These are phyloP conservation scores for Schrenkiella parvula DNA, from an alignment of 345 rosid genomes.

Conservation along the genomic window DNA sequence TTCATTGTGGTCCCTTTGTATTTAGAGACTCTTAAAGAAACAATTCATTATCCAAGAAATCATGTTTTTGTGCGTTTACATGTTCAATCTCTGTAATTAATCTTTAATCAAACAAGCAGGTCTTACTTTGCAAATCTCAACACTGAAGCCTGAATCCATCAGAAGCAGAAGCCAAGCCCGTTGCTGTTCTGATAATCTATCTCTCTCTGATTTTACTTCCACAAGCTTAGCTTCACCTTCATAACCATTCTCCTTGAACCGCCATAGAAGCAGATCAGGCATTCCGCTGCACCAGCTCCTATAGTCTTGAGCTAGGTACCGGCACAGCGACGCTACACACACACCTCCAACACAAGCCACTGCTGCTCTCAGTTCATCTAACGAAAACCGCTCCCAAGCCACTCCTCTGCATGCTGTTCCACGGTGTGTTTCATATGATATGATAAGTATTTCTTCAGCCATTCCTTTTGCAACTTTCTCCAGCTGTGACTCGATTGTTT, in stretches of 20 bases:
- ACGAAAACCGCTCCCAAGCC: slow-evolving; percentile 68
- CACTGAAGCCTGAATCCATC: slow-evolving; percentile 74
- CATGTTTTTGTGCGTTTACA: neutral
- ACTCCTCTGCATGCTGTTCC: slow-evolving; percentile 84
- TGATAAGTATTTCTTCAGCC: slow-evolving; percentile 81
- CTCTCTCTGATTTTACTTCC: slow-evolving; percentile 86
- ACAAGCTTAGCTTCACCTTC: slow-evolving; percentile 94
- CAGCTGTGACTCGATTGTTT: slow-evolving; percentile 51
- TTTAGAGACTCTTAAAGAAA: neutral
- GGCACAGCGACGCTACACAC: slow-evolving; percentile 72
- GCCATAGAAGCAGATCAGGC: slow-evolving; percentile 92
- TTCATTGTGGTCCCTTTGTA: neutral
- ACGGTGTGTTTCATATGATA: slow-evolving; percentile 62
- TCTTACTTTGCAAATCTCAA: slow-evolving; percentile 80
- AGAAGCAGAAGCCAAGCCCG: slow-evolving; percentile 79
- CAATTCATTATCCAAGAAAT: neutral
- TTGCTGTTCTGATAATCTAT: slow-evolving; percentile 89
- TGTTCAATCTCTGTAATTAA: neutral
- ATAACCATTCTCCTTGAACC: slow-evolving; percentile 61
- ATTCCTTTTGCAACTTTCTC: slow-evolving; percentile 57
- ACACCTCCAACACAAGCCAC: slow-evolving; percentile 72
- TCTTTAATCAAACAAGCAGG: slow-evolving; percentile 24
- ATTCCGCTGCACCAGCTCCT: slow-evolving; percentile 94
- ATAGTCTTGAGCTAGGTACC: slow-evolving; percentile 73
- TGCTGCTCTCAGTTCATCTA: slow-evolving; percentile 74